A percentile compares a stretch with the other conserved stretches of the same genome.
Evolutionary conservation across 352 stramenopile genomes (phyloP).

Genomic region (Phytophthora capsici): DNA sequence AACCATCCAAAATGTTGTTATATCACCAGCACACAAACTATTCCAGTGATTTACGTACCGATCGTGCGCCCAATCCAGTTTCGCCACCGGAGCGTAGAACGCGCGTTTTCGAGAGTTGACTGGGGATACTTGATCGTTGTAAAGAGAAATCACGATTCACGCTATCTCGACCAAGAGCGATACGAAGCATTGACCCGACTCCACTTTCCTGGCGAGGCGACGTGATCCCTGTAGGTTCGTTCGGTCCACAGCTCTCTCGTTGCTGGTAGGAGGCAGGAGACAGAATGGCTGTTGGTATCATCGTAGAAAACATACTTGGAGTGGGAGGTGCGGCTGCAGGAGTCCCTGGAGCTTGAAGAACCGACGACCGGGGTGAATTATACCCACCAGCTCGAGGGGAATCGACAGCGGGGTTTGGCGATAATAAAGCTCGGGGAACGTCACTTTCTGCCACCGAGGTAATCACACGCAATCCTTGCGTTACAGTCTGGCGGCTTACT

Average conservation of each 20-base stretch:
- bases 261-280: constrained; percentile 88
- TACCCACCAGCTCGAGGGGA: constrained; percentile 81
- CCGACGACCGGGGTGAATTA: constrained; percentile 73
- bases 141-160: constrained; percentile 60
- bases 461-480: constrained; percentile 80
- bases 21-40: not conserved
- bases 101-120: constrained; percentile 48
- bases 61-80: constrained; percentile 4
- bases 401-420: constrained; percentile 86
- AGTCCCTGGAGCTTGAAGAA: constrained; percentile 77
- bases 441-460: constrained; percentile 85
- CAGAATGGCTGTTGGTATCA: constrained; percentile 51
- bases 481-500: constrained; percentile 44
- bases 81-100: constrained; percentile 40
- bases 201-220: constrained; percentile 47
- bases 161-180: constrained; percentile 77
- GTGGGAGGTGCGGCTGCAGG: constrained; percentile 58
- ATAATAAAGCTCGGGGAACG: constrained; percentile 81
- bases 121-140: constrained; percentile 35
- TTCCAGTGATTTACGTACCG: constrained; percentile 25
- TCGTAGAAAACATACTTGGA: constrained; percentile 56
- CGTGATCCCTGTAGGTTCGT: constrained; percentile 23
- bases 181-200: constrained; percentile 69
- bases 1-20: not conserved
- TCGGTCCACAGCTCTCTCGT: constrained; percentile 62